phyloP scores from a whole-genome alignment of 140 eudicot species.

The Senecio squalidus region DNA sequence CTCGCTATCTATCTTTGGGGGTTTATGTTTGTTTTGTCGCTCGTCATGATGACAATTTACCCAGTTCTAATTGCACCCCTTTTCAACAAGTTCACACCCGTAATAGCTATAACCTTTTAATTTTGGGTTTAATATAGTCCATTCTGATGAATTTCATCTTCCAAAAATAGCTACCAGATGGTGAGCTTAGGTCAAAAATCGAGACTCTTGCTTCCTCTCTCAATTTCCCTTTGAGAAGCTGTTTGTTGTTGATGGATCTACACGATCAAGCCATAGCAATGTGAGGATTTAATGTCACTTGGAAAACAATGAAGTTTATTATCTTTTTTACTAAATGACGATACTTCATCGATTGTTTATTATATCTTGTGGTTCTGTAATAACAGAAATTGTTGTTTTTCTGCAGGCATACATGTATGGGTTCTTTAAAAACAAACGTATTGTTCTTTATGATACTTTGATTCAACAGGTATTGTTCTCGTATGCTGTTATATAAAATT shows the following conservation, averaged over 20 bases:
- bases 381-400: slow-evolving; percentile 20
- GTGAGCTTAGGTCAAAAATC: slow-evolving; percentile 77
- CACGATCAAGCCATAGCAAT: slow-evolving; percentile 98
- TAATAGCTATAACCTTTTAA: slow-evolving; percentile 16
- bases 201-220: slow-evolving; percentile 93
- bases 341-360: not conserved
- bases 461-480: slow-evolving; percentile 77
- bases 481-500: no score
- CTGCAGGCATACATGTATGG: slow-evolving; percentile 99
- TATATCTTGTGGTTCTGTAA: slow-evolving; percentile 6
- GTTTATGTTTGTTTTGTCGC: slow-evolving; percentile 78
- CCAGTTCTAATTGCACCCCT: slow-evolving; percentile 93
- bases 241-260: slow-evolving; percentile 98
- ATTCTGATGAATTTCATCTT: slow-evolving; percentile 6
- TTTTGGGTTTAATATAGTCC: not conserved
- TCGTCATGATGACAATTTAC: slow-evolving; percentile 93
- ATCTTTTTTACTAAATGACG: not conserved
- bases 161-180: slow-evolving; percentile 72
- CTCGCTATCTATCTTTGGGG: slow-evolving; percentile 98
- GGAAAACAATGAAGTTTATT: not conserved
- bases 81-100: slow-evolving; percentile 96
- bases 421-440: slow-evolving; percentile 92
- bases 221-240: slow-evolving; percentile 79
- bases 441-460: slow-evolving; percentile 94
- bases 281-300: slow-evolving; percentile 38